phyloP scores from a whole-genome alignment of 2,329 filamentous ascomycete genomes.

The Hypoxylon rubiginosum region DNA sequence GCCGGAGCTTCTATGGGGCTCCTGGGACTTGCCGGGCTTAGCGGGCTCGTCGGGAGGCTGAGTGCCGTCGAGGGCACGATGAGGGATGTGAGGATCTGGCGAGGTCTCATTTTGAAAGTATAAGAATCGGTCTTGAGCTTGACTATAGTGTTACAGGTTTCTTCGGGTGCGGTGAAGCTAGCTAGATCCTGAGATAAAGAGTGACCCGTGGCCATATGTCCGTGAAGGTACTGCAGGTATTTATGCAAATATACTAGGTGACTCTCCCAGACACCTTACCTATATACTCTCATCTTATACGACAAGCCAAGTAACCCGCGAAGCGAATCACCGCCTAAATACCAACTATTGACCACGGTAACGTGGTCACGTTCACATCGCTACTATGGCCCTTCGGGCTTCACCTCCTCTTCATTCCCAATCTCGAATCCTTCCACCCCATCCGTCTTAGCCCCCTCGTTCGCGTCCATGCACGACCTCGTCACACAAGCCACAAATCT shows the following conservation, averaged over 20 bases:
- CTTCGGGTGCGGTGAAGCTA: slow-evolving; percentile 7
- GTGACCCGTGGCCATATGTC: neutral
- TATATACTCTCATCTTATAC: slow-evolving; percentile 16
- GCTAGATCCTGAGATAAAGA: slow-evolving; percentile 1
- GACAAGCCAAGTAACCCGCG: slow-evolving; percentile 1
- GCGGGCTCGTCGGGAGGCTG: slow-evolving; percentile 28
- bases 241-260: slow-evolving; percentile 10
- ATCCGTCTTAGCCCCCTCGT: slow-evolving; percentile 11
- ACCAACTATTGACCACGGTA: slow-evolving; percentile 2
- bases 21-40: neutral
- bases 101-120: slow-evolving; percentile 29
- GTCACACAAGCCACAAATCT: slow-evolving; percentile 27
- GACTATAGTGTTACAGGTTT: neutral
- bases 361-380: slow-evolving; percentile 28
- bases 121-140: neutral
- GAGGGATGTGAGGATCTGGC: slow-evolving; percentile 34
- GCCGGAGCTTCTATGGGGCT: slow-evolving; percentile 2
- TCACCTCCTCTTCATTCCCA: slow-evolving; percentile 15
- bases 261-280: neutral
- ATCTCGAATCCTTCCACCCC: slow-evolving; percentile 5
- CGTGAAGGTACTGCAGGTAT: neutral
- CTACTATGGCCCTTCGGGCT: slow-evolving; percentile 15
- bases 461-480: slow-evolving; percentile 21
- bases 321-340: slow-evolving; percentile 13
- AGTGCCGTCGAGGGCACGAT: slow-evolving; percentile 16